These are phyloP conservation scores for Kwoniella europaea DNA, from an alignment of 768 basidiomycete species.

Conservation along the genomic window DNA sequence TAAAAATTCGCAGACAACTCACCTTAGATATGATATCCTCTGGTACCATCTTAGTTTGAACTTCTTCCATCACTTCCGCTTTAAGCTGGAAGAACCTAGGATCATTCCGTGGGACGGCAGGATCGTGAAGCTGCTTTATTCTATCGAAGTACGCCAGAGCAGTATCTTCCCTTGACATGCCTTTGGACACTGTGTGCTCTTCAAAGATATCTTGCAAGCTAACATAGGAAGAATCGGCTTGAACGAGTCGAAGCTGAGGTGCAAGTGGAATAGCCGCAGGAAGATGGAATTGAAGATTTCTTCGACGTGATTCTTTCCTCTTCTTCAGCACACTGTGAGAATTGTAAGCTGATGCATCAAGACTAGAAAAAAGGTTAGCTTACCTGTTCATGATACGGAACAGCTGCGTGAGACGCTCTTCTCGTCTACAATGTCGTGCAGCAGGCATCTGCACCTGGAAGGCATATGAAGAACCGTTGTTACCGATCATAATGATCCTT, in stretches of 20 bases:
- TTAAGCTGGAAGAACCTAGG: constrained; percentile 42
- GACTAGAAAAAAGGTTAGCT: constrained; percentile 32
- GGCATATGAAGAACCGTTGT: constrained; percentile 83
- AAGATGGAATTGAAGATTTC: constrained; percentile 88
- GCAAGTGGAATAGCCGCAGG: constrained; percentile 81
- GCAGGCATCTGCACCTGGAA: constrained; percentile 91
- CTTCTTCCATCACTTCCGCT: constrained; percentile 86
- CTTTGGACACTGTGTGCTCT: constrained; percentile 74
- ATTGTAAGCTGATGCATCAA: neutral
- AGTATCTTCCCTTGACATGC: constrained; percentile 84
- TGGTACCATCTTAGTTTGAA: constrained; percentile 82
- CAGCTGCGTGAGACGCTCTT: constrained; percentile 88
- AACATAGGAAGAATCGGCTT: constrained; percentile 89
- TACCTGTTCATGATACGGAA: constrained; percentile 95
- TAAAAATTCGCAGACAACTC: constrained; percentile 41
- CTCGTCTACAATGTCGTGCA: constrained; percentile 80
- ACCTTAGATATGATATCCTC: constrained; percentile 85
- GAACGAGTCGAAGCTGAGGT: constrained; percentile 79
- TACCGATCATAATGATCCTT: constrained; percentile 86
- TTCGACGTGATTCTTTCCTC: constrained; percentile 89
- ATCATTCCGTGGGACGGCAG: constrained; percentile 39
- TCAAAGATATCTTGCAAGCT: constrained; percentile 94
- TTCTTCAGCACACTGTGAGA: constrained; percentile 73
- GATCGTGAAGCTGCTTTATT: constrained; percentile 62
- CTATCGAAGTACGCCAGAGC: constrained; percentile 85